Percentiles rank a stretch among this genome's conserved stretches.
These are phyloP conservation scores for Microbotryum intermedium DNA, from an alignment of 1,284 basidiomycete species.

Conservation along the genomic window DNA sequence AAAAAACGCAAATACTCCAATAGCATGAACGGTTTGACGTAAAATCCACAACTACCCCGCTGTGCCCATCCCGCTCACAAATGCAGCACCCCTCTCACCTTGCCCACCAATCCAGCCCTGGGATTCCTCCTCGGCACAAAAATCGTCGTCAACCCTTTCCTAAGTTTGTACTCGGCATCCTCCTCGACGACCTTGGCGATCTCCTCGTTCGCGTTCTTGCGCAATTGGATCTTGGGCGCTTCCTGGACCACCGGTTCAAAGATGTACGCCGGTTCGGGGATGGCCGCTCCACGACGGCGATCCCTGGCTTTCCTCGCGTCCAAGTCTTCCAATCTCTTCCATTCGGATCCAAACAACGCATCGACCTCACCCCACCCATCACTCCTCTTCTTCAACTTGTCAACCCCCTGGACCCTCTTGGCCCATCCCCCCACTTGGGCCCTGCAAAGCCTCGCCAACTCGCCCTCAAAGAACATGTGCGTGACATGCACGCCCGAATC, in stretches of 20 bases:
- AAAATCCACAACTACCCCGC: too few species aligned
- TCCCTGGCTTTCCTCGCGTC: too few species aligned
- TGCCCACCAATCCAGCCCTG: too few species aligned
- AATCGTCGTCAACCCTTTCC: background rate
- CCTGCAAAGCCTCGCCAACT: background rate
- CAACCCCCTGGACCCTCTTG: background rate
- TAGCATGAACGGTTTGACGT: too few species aligned
- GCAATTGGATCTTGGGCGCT: background rate
- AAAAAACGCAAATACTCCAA: too few species aligned
- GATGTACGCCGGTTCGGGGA: background rate
- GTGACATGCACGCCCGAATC: constrained; percentile 18
- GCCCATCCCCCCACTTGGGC: constrained; percentile 1
- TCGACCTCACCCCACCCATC: background rate
- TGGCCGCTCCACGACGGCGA: background rate
- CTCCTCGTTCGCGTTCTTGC: background rate
- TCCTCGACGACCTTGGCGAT: constrained; percentile 4
- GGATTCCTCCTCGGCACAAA: constrained; percentile 1
- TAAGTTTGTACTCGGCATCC: background rate
- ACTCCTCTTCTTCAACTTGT: too few species aligned
- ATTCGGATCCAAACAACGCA: background rate
- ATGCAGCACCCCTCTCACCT: too few species aligned
- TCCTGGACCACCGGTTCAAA: constrained; percentile 1
- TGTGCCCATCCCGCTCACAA: too few species aligned
- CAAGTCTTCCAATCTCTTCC: background rate
- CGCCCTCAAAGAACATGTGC: background rate